Conservation (phyloP, 306 rosid genomes). For the Vigna angularis region DNA sequence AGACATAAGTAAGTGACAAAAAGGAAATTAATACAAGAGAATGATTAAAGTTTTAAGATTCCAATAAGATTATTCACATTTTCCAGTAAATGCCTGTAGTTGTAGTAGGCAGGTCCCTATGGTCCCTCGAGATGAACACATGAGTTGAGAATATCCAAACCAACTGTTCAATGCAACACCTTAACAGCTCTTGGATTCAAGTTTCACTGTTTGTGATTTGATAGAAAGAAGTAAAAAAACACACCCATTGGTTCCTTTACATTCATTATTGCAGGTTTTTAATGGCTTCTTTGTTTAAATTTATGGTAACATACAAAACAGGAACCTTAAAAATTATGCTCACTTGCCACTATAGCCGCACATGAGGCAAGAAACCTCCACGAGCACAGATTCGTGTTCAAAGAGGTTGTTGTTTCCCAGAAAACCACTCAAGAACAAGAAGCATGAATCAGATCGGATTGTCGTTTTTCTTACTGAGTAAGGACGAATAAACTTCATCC, state of each 20-base stretch:
- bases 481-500: conserved; percentile 38
- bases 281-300: background rate
- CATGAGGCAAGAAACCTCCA: conserved; percentile 50
- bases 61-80: conserved; percentile 41
- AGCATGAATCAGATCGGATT: conserved; percentile 49
- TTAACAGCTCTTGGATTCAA: background rate
- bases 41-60: conserved; percentile 47
- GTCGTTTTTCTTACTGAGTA: conserved; percentile 49
- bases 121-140: conserved; percentile 46
- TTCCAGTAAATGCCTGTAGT: conserved; percentile 42
- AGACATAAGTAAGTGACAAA: conserved; percentile 23
- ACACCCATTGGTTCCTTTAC: background rate
- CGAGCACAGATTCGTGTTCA: conserved; percentile 55
- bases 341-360: conserved; percentile 52
- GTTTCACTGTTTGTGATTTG: conserved; percentile 47
- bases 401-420: conserved; percentile 40
- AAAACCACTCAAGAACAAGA: conserved; percentile 50
- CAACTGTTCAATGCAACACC: conserved; percentile 40
- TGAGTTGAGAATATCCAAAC: conserved; percentile 40
- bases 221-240: conserved; percentile 26
- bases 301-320: conserved; percentile 3
- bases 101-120: conserved; percentile 53
- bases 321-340: conserved; percentile 39
- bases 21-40: conserved; percentile 14
- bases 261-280: conserved; percentile 11